Base-by-base conservation (phyloP, 1,284 basidiomycete genomes). In the Cystodermella granulosa region DNA sequence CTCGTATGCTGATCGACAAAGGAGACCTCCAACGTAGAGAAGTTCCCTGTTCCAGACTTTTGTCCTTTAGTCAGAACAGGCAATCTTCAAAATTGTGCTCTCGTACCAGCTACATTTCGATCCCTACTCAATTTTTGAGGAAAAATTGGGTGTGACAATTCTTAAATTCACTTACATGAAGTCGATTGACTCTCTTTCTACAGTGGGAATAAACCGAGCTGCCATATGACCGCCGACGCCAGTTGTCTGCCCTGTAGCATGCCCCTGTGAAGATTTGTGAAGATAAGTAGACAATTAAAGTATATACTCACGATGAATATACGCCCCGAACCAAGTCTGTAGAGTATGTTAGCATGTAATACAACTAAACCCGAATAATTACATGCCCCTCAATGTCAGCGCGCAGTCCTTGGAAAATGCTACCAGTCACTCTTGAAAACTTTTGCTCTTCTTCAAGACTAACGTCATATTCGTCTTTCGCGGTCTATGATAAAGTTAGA, bases 121-220 rank as follows among this genome's bases (percentile, higher is more conserved):
- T 91, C 88, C 56, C 85, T 88, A 28, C 37, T 28, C 24, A 37
- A 28, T 18, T n/a, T 26, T 24, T 21, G 22, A 39, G 38, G 34
- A 42, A 36, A 22, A 43, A 5, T 35, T 44, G 6, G 18, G 18
- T 22, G 18, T 13, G n/a, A 20, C 42, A 38, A 11, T 15, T 26
- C 28, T 14, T 4, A 44, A 38, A 8, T 17, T 20, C 14, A 26
- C 68, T 82, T 67, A 89, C 81, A 88, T 84, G 4, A 93, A 70
- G 66, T 96, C 93, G 52, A 97, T 85, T 0, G 89, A 91, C 67
- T 98, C 95, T 52, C 95, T 81, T 67, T 98, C 95, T 2, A 98
- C 95, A 0, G 95, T 98, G 1, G 93, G 92, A 49, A 98, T 96
- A 62, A 98, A 98, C 6, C 93, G 77, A 2, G 91, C 86, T 2